A percentile compares a stretch with the other conserved stretches of the same genome.
phyloP scores from a whole-genome alignment of 495 filamentous ascomycete species.

The Immersiella caudata region DNA sequence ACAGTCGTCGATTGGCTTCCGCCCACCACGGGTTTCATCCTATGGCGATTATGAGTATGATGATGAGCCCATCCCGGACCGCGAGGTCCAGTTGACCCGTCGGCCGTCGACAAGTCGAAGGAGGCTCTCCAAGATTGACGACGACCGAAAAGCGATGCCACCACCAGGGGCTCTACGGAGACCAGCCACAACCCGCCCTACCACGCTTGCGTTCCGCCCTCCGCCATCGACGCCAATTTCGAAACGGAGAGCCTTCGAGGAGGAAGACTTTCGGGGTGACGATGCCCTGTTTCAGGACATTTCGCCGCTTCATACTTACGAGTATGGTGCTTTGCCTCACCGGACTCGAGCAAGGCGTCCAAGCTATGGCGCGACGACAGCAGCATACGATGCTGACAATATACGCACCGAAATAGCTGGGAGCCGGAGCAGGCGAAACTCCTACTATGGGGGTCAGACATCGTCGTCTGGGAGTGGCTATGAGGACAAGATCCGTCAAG shows the following conservation, averaged over 20 bases:
- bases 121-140: slow-evolving; percentile 40
- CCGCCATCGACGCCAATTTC: slow-evolving; percentile 38
- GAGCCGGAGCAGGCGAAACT: slow-evolving; percentile 31
- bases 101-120: slow-evolving; percentile 41
- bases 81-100: slow-evolving; percentile 34
- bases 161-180: slow-evolving; percentile 33
- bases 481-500: slow-evolving; percentile 53
- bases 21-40: slow-evolving; percentile 30
- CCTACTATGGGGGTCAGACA: slow-evolving; percentile 38
- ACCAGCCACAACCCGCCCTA: slow-evolving; percentile 46
- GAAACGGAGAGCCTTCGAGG: slow-evolving; percentile 40
- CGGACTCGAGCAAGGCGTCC: slow-evolving; percentile 27
- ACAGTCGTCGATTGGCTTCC: slow-evolving; percentile 48
- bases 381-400: slow-evolving; percentile 30
- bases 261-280: slow-evolving; percentile 39
- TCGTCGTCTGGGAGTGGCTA: slow-evolving; percentile 40
- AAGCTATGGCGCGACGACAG: slow-evolving; percentile 27
- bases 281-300: slow-evolving; percentile 38
- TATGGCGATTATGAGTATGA: slow-evolving; percentile 32
- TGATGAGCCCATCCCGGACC: slow-evolving; percentile 33
- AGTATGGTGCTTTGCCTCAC: slow-evolving; percentile 23
- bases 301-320: slow-evolving; percentile 32
- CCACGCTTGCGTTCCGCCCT: slow-evolving; percentile 38
- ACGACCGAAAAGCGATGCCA: slow-evolving; percentile 46
- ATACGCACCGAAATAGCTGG: slow-evolving; percentile 36